Evolutionary conservation across 2,329 filamentous ascomycete genomes (phyloP), one percentile per base, ranked within the genome.

Genomic region (Fusarium sp.): DNA sequence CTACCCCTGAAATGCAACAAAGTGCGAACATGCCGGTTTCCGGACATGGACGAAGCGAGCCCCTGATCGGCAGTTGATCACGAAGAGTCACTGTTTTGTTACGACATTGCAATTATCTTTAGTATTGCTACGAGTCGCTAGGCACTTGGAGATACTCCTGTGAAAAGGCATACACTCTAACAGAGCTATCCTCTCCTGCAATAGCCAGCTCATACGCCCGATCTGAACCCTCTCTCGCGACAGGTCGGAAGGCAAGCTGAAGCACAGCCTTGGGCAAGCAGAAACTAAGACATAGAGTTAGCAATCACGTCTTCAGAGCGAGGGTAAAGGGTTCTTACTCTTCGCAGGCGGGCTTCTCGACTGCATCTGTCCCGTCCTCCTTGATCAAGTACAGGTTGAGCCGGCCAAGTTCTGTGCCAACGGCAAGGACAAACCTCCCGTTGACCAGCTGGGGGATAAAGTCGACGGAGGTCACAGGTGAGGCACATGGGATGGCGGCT

Each of bases 401-500:
- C 58, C 76, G 80, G 4, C 87, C 87, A 3, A 80, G 78, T 71
- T 90, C 88, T 0, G 84, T 88, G 20, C 88, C 88, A 1, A 88
- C 80, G 0, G 87, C 87, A 1, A 90, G 79, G 20, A 86, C 77
- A 11, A 76, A 62, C 40, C 72, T 74, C 60, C 73, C 73, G 14
- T 77, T 71, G 11, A 79, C 70, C 7, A 61, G 18, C 36, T 77
- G 75, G 13, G 79, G 73, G 33, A 89, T 76, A 74, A 93, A 91
- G 71, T 91, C 90, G 25, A 95, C 82, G 0, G 92, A 89, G 0
- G 91, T 94, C 4, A 92, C 88, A 0, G 92, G 83, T 18, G 84
- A 82, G 16, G 85, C 84, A 51, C 87, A 82, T 0, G 85, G 74
- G 20, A 92, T 81, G 1, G 84, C 84, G 3, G 83, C 77, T 6